A percentile compares a stretch with the other conserved stretches of the same genome.
phyloP scores from a whole-genome alignment of 345 rosid genomes.

The Salix suchowensis region DNA sequence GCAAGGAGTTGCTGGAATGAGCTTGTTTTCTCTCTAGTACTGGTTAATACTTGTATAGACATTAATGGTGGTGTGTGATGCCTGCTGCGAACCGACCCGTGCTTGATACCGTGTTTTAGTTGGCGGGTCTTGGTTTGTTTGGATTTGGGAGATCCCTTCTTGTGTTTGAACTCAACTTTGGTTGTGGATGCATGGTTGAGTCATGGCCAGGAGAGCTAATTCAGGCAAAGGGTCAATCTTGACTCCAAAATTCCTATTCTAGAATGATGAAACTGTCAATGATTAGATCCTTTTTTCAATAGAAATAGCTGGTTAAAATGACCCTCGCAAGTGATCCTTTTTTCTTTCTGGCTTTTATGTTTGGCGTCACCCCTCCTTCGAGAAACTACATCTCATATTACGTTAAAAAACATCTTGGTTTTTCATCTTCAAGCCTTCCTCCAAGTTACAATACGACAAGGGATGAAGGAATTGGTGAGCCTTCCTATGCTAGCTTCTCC shows the following conservation, averaged over 20 bases:
- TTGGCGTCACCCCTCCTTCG: background rate
- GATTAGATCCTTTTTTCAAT: background rate
- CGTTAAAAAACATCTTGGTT: background rate
- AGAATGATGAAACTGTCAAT: background rate
- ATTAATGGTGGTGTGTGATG: slow-evolving; percentile 19
- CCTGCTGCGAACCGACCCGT: slow-evolving; percentile 11
- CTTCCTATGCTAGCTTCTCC: background rate
- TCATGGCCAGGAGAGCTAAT: background rate
- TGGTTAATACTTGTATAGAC: background rate
- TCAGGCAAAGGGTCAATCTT: background rate
- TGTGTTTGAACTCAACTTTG: background rate
- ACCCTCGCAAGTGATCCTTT: background rate
- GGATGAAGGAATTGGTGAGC: background rate
- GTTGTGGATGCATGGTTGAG: background rate
- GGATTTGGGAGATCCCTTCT: background rate
- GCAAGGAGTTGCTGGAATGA: too few species aligned
- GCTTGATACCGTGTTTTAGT: background rate
- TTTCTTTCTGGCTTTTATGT: background rate
- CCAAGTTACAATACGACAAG: background rate
- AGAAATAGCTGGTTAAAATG: too few species aligned
- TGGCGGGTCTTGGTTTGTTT: slow-evolving; percentile 2
- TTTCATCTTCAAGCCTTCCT: background rate
- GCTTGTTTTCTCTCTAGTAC: background rate
- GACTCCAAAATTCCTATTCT: background rate
- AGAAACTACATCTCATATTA: background rate